Evolutionary conservation across 2,329 filamentous ascomycete genomes (phyloP).

Genomic region (Aspergillus sp.): DNA sequence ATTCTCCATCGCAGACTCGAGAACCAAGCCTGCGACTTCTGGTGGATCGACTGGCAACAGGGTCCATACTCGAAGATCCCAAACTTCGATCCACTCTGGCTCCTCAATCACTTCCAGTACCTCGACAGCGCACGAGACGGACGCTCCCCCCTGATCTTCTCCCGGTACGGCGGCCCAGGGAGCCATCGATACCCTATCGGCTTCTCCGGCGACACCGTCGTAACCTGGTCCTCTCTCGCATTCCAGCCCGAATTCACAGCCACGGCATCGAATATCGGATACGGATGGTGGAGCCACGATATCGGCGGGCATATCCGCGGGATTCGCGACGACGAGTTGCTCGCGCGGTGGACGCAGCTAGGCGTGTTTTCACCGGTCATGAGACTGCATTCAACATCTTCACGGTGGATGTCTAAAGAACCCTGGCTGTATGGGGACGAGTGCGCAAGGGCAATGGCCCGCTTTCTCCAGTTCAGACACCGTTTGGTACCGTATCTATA

Average conservation of each 20-base stretch:
- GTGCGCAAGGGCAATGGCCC: slow-evolving; percentile 47
- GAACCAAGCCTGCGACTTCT: slow-evolving; percentile 59
- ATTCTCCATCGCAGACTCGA: slow-evolving; percentile 59
- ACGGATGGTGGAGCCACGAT: slow-evolving; percentile 69
- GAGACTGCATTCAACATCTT: slow-evolving; percentile 60
- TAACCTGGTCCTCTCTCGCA: slow-evolving; percentile 59
- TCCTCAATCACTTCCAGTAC: slow-evolving; percentile 66
- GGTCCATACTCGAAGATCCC: slow-evolving; percentile 55
- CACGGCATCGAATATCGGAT: slow-evolving; percentile 66
- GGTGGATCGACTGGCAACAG: slow-evolving; percentile 71
- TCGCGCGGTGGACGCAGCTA: slow-evolving; percentile 61
- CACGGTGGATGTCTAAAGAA: slow-evolving; percentile 60
- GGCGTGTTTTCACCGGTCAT: slow-evolving; percentile 63
- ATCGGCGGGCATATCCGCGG: slow-evolving; percentile 65
- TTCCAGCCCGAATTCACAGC: slow-evolving; percentile 69
- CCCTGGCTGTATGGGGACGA: slow-evolving; percentile 59
- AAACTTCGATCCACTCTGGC: slow-evolving; percentile 63
- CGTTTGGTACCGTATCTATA: slow-evolving; percentile 61
- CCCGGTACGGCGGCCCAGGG: slow-evolving; percentile 62
- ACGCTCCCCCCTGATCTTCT: slow-evolving; percentile 55
- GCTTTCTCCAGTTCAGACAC: slow-evolving; percentile 57
- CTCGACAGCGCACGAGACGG: slow-evolving; percentile 50
- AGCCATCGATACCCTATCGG: slow-evolving; percentile 65
- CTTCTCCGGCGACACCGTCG: slow-evolving; percentile 62
- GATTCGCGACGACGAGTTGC: slow-evolving; percentile 57